phyloP scores from a whole-genome alignment of 148 eudicot species.

The Bassia scoparia region DNA sequence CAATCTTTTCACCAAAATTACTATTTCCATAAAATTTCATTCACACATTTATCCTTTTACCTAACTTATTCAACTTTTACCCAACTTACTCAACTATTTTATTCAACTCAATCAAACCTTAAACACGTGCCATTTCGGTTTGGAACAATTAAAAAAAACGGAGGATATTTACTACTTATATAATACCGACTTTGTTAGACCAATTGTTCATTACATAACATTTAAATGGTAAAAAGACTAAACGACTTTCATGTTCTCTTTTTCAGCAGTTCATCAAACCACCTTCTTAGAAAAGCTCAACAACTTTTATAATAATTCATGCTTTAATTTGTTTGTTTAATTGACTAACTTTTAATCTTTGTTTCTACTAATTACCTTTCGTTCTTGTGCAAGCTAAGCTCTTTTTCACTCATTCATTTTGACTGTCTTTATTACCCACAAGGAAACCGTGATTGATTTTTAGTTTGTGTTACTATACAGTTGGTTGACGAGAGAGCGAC shows the following conservation, averaged over 20 bases:
- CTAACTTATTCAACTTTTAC: too few species aligned
- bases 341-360: background rate
- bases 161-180: too few species aligned
- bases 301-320: background rate
- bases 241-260: slow-evolving; percentile 13
- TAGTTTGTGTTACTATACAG: background rate
- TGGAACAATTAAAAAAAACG: too few species aligned
- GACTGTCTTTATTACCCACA: background rate
- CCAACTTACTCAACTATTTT: too few species aligned
- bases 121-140: too few species aligned
- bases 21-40: too few species aligned
- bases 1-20: too few species aligned
- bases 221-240: slow-evolving; percentile 10
- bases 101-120: too few species aligned
- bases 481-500: too few species aligned
- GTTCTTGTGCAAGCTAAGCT: background rate
- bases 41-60: too few species aligned
- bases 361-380: background rate
- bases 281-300: background rate
- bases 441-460: background rate
- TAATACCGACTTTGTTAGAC: background rate
- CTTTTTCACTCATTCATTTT: background rate
- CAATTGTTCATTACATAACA: background rate
- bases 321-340: background rate
- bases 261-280: slow-evolving; percentile 4